Evolutionary conservation across 2,329 filamentous ascomycete species (phyloP).

Genomic region (Exophiala phaeomuriformis): DNA sequence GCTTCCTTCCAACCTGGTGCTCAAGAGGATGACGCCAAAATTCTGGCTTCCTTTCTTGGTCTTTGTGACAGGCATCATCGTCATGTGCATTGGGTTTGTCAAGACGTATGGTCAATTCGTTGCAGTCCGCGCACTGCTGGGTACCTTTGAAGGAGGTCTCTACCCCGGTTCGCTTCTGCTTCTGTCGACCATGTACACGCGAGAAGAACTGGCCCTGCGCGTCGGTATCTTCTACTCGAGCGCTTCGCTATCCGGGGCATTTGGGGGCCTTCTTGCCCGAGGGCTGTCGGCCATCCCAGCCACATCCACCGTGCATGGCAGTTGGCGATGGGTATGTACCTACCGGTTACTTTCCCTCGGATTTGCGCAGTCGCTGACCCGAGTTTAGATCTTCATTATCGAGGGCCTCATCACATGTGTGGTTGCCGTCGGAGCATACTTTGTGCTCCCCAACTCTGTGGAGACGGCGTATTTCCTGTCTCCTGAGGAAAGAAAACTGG

Average conservation of each 20-base stretch:
- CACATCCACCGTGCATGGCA: constrained; percentile 43
- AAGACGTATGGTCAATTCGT: constrained; percentile 41
- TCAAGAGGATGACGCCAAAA: constrained; percentile 44
- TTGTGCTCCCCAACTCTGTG: constrained; percentile 71
- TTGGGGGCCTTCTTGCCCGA: constrained; percentile 75
- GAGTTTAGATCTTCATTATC: constrained; percentile 18
- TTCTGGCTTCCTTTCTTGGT: constrained; percentile 42
- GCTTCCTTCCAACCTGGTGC: constrained; percentile 38
- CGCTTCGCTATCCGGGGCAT: constrained; percentile 72
- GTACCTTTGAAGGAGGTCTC: constrained; percentile 37
- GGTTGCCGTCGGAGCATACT: constrained; percentile 33
- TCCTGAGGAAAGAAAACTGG: constrained; percentile 60
- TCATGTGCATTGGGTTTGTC: constrained; percentile 17
- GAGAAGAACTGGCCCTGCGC: constrained; percentile 68
- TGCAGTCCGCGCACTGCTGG: constrained; percentile 42
- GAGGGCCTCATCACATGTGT: constrained; percentile 33
- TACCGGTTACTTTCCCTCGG: too few relatives aligned
- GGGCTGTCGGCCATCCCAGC: constrained; percentile 74
- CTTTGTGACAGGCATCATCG: constrained; percentile 24
- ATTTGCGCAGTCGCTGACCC: too few relatives aligned
- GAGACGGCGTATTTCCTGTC: constrained; percentile 66
- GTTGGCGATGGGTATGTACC: constrained; percentile 7
- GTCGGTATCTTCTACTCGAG: constrained; percentile 78
- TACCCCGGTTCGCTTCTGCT: constrained; percentile 41
- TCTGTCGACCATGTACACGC: constrained; percentile 54